Base-by-base conservation (phyloP, 192 early-diverging fungal species). In the Dissophora ornata region DNA sequence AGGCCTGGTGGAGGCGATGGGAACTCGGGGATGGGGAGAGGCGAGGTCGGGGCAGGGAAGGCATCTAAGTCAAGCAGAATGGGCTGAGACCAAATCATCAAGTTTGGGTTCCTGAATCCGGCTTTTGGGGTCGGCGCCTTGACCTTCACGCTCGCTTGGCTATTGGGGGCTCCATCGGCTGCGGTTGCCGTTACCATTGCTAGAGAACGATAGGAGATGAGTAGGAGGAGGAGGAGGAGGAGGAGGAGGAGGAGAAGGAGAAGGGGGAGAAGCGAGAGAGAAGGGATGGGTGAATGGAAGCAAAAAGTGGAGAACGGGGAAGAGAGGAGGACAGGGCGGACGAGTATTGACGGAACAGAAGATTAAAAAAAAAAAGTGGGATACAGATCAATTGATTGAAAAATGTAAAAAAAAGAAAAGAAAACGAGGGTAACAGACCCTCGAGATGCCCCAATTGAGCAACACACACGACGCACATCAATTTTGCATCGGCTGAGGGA, bases 111-210 rank as follows among this genome's bases (percentile, higher is more conserved):
- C 70, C 49, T 67, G 47, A 44, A 49, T n/a, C 45, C 61, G 44
- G 47, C 11, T 33, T 57, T 62, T 49, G 59, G 60, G 36, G 52
- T 21, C 15, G 52, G 69, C 0, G 60, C 33, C 54, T 63, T 71
- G 54, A 57, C 34, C 28, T 65, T 65, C 12, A 32, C 18, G 58
- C 30, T 73, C 13, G 54, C 15, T 34, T 32, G 36, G 30, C 28
- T 21, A 4, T 38, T 13, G 3, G 56, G 6, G 38, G 22, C 24
- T 2, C 7, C 36, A 2, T 52, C 42, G 15, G 49, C 16, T 36
- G 64, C 24, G 9, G 42, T 67, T 18, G 73, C 73, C 29, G 73
- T 51, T 1, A 77, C 73, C 73, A 77, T 77, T 42, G 57, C 15
- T 54, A 24, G 51, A 51, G 19, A 32, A 40, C 10, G 21, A 9